Conservation (phyloP, 164 flowering plant species). For the Pachysandra terminalis region DNA sequence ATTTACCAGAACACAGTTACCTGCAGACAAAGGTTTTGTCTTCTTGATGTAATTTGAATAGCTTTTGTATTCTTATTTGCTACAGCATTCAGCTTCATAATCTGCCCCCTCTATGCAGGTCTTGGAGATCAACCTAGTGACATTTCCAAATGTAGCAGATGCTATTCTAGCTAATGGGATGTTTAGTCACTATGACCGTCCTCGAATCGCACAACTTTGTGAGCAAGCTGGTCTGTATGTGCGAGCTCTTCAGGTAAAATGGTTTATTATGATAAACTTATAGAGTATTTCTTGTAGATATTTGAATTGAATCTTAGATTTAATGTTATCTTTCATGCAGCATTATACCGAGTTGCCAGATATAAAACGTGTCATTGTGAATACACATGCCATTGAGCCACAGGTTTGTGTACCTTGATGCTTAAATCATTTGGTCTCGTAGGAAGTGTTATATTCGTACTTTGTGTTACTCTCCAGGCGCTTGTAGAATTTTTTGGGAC, state of each 20-base stretch:
- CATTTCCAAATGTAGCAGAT: constrained; percentile 88
- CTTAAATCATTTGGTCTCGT: not conserved
- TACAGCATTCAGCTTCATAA: not conserved
- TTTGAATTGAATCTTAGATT: not conserved
- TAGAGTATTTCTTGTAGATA: not conserved
- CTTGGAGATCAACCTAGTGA: constrained; percentile 73
- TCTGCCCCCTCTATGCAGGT: constrained; percentile 37
- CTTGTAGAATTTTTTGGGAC: constrained; percentile 87
- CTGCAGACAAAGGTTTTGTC: constrained; percentile 34
- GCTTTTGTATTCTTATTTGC: not conserved
- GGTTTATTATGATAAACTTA: not conserved
- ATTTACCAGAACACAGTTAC: constrained; percentile 34
- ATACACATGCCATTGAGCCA: constrained; percentile 86
- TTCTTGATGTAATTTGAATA: not conserved
- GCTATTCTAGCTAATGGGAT: constrained; percentile 84
- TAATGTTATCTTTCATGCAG: constrained; percentile 38
- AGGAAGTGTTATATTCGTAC: constrained; percentile 8
- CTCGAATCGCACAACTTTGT: constrained; percentile 80
- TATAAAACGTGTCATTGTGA: constrained; percentile 79
- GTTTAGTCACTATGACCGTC: constrained; percentile 84
- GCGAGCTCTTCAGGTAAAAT: constrained; percentile 60
- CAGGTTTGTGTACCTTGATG: constrained; percentile 42
- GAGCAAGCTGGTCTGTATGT: constrained; percentile 78
- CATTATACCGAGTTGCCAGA: constrained; percentile 76
- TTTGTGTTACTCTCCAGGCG: constrained; percentile 36